These are phyloP conservation scores for Zhuliangozyma parablackwelliae DNA, from an alignment of 1,139 yeast species.

Conservation along the genomic window DNA sequence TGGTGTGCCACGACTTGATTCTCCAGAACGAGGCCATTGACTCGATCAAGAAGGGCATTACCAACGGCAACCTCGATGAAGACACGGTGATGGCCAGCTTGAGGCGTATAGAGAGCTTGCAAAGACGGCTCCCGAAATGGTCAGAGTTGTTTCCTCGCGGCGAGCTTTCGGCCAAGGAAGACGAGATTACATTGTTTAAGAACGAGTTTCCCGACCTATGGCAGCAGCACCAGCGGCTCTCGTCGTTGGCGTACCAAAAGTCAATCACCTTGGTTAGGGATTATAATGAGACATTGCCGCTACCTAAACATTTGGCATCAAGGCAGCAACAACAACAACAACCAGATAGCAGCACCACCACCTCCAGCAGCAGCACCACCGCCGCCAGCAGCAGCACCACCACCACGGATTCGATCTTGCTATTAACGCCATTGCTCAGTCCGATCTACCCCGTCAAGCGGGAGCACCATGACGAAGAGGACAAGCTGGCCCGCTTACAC, in stretches of 20 bases:
- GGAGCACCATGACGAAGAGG: conserved; percentile 3
- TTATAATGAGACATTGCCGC: conserved; percentile 48
- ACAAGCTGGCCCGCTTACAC: conserved; percentile 20
- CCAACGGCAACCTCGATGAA: conserved; percentile 48
- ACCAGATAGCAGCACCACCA: no score
- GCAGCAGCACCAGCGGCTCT: conserved; percentile 40
- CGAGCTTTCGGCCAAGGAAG: conserved; percentile 24
- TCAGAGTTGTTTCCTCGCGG: conserved; percentile 40
- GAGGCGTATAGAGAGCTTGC: conserved; percentile 42
- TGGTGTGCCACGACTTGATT: conserved; percentile 57
- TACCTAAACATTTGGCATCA: conserved; percentile 36
- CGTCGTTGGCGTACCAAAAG: conserved; percentile 46
- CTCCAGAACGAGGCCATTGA: conserved; percentile 59
- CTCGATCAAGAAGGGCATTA: conserved; percentile 50
- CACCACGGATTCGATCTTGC: conserved; percentile 32
- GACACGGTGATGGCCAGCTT: conserved; percentile 41
- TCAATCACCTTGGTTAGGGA: conserved; percentile 58
- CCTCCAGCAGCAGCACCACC: conserved; percentile 1
- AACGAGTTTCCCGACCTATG: conserved; percentile 30
- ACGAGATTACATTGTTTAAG: conserved; percentile 22
- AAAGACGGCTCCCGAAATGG: conserved; percentile 46
- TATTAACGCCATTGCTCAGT: conserved; percentile 50
- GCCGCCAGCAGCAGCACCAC: conserved; percentile 7
- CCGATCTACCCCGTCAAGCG: conserved; percentile 30
- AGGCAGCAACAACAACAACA: no score